phyloP scores from a whole-genome alignment of 352 stramenopile species.

The Poterioochromonas sp. region DNA sequence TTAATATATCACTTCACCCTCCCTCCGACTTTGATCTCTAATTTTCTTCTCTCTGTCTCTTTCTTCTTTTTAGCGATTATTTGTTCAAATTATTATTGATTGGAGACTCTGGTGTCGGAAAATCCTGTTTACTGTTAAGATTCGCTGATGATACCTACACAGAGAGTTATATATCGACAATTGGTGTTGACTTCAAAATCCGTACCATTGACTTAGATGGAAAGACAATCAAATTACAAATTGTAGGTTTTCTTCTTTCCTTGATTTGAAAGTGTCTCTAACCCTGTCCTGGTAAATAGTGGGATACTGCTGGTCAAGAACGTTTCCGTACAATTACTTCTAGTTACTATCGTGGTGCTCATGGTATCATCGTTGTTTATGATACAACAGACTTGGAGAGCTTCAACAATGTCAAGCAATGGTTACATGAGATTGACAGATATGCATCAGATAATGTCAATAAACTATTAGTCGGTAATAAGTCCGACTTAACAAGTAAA shows the following conservation, averaged over 20 bases:
- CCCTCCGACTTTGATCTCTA: background rate
- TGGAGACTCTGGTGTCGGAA: constrained; percentile 90
- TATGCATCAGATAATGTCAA: constrained; percentile 96
- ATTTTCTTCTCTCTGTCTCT: background rate
- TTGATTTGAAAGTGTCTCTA: background rate
- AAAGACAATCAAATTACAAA: constrained; percentile 99
- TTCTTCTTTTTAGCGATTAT: constrained; percentile 73
- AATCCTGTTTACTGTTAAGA: constrained; percentile 96
- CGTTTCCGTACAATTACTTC: constrained; percentile 99
- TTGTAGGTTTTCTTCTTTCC: constrained; percentile 58
- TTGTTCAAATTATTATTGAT: constrained; percentile 96
- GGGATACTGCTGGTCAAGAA: constrained; percentile 99
- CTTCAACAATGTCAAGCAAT: constrained; percentile 99
- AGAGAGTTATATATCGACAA: constrained; percentile 99
- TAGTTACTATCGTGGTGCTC: constrained; percentile 94
- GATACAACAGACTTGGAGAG: constrained; percentile 95
- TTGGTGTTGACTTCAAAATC: constrained; percentile 99
- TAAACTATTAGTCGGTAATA: constrained; percentile 99
- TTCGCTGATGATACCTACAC: constrained; percentile 99
- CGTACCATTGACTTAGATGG: constrained; percentile 96
- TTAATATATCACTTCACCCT: background rate
- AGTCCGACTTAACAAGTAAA: constrained; percentile 94
- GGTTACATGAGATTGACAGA: constrained; percentile 95
- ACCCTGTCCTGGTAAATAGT: constrained; percentile 46
- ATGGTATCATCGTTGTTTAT: constrained; percentile 99